Conservation (phyloP, 2,329 filamentous ascomycete genomes). For the Aspergillus costaricaensis region DNA sequence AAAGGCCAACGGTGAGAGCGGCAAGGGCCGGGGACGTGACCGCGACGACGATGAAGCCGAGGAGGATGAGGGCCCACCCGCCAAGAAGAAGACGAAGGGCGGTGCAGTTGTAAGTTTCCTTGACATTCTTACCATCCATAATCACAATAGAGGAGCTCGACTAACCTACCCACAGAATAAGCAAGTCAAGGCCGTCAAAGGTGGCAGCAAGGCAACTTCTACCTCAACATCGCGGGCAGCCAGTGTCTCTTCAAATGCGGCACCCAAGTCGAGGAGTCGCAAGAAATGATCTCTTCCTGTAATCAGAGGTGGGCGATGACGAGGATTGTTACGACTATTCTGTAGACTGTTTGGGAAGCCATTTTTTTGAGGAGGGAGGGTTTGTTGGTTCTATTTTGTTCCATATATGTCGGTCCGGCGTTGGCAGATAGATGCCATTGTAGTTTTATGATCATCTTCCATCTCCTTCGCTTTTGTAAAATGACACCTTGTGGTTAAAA, state of each 20-base stretch:
- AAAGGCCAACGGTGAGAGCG: slow-evolving; percentile 59
- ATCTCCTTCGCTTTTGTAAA: slow-evolving; percentile 13
- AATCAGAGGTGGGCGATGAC: background rate
- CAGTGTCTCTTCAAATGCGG: slow-evolving; percentile 76
- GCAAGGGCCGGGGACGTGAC: slow-evolving; percentile 63
- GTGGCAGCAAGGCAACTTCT: slow-evolving; percentile 72
- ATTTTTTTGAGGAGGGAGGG: slow-evolving; percentile 14
- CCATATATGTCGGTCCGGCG: slow-evolving; percentile 23
- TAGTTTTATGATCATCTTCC: slow-evolving; percentile 7
- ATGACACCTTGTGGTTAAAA: background rate
- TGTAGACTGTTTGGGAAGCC: slow-evolving; percentile 16
- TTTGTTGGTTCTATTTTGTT: slow-evolving; percentile 14
- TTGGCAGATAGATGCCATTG: slow-evolving; percentile 24
- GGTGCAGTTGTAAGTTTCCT: slow-evolving; percentile 72
- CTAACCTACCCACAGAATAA: slow-evolving; percentile 69
- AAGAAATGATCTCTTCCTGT: slow-evolving; percentile 47
- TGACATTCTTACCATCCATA: background rate
- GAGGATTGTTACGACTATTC: slow-evolving; percentile 15
- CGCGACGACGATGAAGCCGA: slow-evolving; percentile 83
- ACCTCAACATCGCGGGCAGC: slow-evolving; percentile 79
- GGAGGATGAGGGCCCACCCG: slow-evolving; percentile 76
- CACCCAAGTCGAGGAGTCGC: slow-evolving; percentile 52
- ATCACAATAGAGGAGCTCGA: background rate
- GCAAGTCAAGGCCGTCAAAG: slow-evolving; percentile 83
- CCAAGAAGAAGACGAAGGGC: slow-evolving; percentile 92